Evolutionary conservation across 2,329 filamentous ascomycete genomes (phyloP).

Genomic region (Coleophoma eucalyptorum): DNA sequence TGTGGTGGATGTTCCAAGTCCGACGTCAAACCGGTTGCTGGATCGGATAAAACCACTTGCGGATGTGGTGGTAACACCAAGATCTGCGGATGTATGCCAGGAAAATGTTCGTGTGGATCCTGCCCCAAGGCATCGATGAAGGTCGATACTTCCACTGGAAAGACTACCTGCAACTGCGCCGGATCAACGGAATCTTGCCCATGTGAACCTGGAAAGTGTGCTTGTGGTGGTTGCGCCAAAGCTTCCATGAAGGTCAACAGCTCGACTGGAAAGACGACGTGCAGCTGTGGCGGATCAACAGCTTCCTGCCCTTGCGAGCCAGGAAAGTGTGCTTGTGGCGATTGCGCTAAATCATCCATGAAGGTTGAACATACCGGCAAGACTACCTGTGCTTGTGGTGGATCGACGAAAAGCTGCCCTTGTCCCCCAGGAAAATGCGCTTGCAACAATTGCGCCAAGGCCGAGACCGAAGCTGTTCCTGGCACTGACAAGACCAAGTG

Average conservation of each 20-base stretch:
- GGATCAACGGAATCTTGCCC: conserved; percentile 28
- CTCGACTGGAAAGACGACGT: conserved; percentile 30
- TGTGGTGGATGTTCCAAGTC: conserved; percentile 40
- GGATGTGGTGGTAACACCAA: conserved; percentile 30
- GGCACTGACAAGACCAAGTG: conserved; percentile 33
- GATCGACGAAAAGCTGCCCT: conserved; percentile 25
- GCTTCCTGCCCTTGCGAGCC: conserved; percentile 28
- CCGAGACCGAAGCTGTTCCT: conserved; percentile 31
- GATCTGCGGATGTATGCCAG: conserved; percentile 30
- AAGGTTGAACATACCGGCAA: conserved; percentile 26
- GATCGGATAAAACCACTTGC: conserved; percentile 34
- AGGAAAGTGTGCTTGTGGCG: conserved; percentile 29
- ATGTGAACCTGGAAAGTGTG: conserved; percentile 31
- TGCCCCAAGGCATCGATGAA: conserved; percentile 39
- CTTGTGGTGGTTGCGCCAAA: conserved; percentile 35
- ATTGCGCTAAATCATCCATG: not conserved
- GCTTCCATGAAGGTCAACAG: conserved; percentile 36
- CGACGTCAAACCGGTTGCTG: conserved; percentile 26
- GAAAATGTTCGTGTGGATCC: conserved; percentile 34
- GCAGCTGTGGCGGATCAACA: conserved; percentile 28
- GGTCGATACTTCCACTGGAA: conserved; percentile 26
- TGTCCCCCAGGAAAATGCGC: conserved; percentile 31
- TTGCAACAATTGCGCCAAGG: conserved; percentile 22
- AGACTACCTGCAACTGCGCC: conserved; percentile 31
- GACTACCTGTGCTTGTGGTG: conserved; percentile 31